Evolutionary conservation across 306 rosid species (phyloP).

Genomic region (Mimosa pudica): DNA sequence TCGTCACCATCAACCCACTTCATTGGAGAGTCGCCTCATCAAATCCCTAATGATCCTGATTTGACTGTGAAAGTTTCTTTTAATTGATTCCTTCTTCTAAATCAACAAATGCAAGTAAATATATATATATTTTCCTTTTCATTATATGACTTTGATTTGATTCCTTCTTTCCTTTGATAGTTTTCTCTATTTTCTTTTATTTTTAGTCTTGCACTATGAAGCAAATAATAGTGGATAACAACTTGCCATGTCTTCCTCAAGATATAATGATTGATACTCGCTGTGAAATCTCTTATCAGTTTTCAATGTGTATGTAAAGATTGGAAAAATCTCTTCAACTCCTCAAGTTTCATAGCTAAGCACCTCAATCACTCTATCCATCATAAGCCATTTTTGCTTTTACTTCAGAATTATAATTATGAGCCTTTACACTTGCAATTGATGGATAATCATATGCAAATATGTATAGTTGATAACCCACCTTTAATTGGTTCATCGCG

Average conservation of each 20-base stretch:
- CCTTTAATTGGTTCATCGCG: neutral
- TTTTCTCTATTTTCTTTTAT: neutral
- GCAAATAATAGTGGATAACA: neutral
- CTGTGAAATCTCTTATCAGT: neutral
- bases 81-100: neutral
- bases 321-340: neutral
- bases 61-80: neutral
- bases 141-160: neutral
- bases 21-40: neutral
- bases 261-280: neutral
- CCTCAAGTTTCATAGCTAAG: neutral
- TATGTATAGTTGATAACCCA: neutral
- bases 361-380: neutral
- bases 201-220: neutral
- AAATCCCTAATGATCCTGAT: neutral
- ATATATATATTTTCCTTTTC: too few relatives aligned
- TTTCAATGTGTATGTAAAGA: neutral
- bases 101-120: neutral
- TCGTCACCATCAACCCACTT: neutral
- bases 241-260: neutral
- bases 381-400: neutral
- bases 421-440: neutral
- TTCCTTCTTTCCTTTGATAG: neutral
- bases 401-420: neutral
- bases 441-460: neutral